A percentile compares a stretch with the other conserved stretches of the same genome.
Evolutionary conservation across 441 rosid genomes (phyloP).

Genomic region (Cnidoscolus chayamansa): DNA sequence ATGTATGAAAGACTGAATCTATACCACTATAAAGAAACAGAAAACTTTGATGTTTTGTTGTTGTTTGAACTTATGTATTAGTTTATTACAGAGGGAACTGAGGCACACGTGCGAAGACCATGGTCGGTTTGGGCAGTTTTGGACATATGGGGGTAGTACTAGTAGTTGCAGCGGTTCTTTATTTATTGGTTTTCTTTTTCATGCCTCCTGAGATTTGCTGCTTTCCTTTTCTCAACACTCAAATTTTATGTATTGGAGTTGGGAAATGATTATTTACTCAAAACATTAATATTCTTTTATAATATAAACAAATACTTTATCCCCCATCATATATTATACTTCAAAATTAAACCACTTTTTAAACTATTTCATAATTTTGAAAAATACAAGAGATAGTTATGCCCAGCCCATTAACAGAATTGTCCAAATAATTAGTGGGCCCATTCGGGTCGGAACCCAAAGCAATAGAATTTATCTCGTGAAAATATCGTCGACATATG

Average conservation of each 20-base stretch:
- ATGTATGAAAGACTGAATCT: conserved; percentile 17
- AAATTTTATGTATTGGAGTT: no score
- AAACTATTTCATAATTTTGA: no score
- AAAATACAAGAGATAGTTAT: not conserved
- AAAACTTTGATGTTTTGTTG: not conserved
- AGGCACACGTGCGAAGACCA: conserved; percentile 15
- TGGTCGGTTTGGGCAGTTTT: conserved; percentile 5
- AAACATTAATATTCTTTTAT: no score
- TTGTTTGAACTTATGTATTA: not conserved
- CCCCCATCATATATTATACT: no score
- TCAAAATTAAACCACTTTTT: no score
- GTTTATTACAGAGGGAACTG: conserved; percentile 4
- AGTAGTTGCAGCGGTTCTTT: no score
- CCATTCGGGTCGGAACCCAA: not conserved
- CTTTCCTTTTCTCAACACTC: no score
- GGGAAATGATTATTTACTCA: no score
- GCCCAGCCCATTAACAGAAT: not conserved
- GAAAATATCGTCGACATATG: not conserved
- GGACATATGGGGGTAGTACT: no score
- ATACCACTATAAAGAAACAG: not conserved
- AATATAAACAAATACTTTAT: no score
- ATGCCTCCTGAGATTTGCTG: not conserved
- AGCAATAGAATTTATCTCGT: not conserved
- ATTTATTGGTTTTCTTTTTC: not conserved
- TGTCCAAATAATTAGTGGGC: not conserved